Conservation (phyloP, 306 rosid species). For the Purshia tridentata region DNA sequence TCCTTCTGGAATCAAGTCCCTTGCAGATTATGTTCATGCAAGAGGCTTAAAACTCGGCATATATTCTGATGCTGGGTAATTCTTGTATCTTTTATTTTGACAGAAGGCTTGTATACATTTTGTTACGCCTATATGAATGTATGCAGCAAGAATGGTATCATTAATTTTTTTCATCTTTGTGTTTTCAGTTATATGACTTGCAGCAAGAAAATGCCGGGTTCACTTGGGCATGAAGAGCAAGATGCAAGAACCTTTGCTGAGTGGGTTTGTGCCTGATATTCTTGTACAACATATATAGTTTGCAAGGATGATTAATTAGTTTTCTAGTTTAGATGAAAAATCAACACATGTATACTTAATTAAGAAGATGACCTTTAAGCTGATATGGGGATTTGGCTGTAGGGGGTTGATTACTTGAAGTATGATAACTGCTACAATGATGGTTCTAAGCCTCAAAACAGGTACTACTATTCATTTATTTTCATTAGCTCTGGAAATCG, state of each 20-base stretch:
- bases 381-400: background rate
- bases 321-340: background rate
- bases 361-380: background rate
- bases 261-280: conserved; percentile 14
- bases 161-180: background rate
- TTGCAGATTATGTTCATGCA: conserved; percentile 25
- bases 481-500: too few relatives aligned
- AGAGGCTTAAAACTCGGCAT: conserved; percentile 28
- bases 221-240: conserved; percentile 28
- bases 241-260: conserved; percentile 30
- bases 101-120: too few relatives aligned
- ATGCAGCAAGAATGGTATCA: background rate
- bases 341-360: background rate
- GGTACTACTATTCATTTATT: too few relatives aligned
- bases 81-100: too few relatives aligned
- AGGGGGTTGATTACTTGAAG: conserved; percentile 33
- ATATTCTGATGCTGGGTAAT: conserved; percentile 32
- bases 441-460: conserved; percentile 22
- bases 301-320: background rate
- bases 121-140: too few relatives aligned
- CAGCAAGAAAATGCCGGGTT: conserved; percentile 31
- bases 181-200: conserved; percentile 20
- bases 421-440: conserved; percentile 28
- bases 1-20: conserved; percentile 30
- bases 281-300: background rate